Evolutionary conservation across 1,139 yeast genomes (phyloP).

Genomic region (Yamadazyma membranifaciens): DNA sequence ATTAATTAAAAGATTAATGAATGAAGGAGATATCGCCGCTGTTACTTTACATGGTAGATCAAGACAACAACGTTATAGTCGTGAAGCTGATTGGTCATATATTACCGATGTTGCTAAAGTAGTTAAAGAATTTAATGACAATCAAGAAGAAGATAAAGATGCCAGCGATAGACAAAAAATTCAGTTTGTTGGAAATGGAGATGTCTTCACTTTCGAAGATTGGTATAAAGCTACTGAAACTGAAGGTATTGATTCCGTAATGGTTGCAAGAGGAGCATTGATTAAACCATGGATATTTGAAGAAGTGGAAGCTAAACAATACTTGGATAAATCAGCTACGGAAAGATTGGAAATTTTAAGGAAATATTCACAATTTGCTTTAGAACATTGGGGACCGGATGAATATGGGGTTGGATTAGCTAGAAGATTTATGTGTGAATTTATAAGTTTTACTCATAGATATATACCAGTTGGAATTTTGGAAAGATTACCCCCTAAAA

Average conservation of each 20-base stretch:
- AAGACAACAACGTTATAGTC: conserved; percentile 91
- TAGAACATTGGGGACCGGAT: conserved; percentile 98
- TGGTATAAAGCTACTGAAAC: conserved; percentile 77
- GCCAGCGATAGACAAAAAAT: conserved; percentile 47
- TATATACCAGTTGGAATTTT: conserved; percentile 92
- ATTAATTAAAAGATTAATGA: conserved; percentile 65
- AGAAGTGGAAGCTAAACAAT: conserved; percentile 86
- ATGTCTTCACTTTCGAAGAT: conserved; percentile 80
- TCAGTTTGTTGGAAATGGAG: conserved; percentile 88
- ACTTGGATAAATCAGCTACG: conserved; percentile 83
- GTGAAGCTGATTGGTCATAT: conserved; percentile 91
- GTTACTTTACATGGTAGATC: conserved; percentile 95
- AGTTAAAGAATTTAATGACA: conserved; percentile 59
- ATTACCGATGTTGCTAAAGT: conserved; percentile 70
- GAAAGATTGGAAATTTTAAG: conserved; percentile 79
- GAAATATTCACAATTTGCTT: conserved; percentile 72
- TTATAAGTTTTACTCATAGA: conserved; percentile 88
- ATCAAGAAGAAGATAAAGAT: conserved; percentile 55
- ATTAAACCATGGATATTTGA: conserved; percentile 99
- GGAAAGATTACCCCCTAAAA: conserved; percentile 81
- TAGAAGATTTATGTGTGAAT: conserved; percentile 91
- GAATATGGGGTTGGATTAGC: conserved; percentile 89
- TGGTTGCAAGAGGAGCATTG: conserved; percentile 97
- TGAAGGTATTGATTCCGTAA: conserved; percentile 82
- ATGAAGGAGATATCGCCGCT: conserved; percentile 83